Percentiles rank a stretch among this genome's conserved stretches.
Conservation (phyloP, 805 yeast species). For the Saturnispora halmiae region DNA sequence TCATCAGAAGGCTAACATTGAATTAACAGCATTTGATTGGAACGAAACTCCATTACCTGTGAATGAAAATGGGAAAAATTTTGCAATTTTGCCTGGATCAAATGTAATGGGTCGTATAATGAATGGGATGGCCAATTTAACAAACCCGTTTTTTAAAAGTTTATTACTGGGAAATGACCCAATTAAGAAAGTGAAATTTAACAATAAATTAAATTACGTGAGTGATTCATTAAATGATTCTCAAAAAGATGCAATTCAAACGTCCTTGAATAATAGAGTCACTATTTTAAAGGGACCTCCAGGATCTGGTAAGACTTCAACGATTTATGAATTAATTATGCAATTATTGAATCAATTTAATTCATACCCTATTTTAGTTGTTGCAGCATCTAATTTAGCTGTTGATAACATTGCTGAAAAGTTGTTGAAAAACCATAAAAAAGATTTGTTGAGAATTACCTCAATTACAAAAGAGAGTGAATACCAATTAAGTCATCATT, state of each 20-base stretch:
- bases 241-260: constrained; percentile 64
- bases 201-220: constrained; percentile 43
- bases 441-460: constrained; percentile 48
- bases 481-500: constrained; percentile 45
- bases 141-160: constrained; percentile 40
- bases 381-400: constrained; percentile 69
- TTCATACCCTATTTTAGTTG: constrained; percentile 57
- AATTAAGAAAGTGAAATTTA: constrained; percentile 37
- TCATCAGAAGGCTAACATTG: constrained; percentile 26
- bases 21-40: constrained; percentile 51
- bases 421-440: constrained; percentile 40
- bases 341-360: constrained; percentile 57
- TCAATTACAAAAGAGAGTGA: constrained; percentile 54
- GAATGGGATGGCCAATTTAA: constrained; percentile 55
- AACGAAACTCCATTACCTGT: constrained; percentile 30
- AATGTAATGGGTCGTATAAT: constrained; percentile 55
- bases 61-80: constrained; percentile 23
- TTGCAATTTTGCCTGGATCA: constrained; percentile 48
- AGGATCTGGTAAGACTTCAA: constrained; percentile 77
- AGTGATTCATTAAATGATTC: constrained; percentile 54
- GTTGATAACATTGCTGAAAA: constrained; percentile 71
- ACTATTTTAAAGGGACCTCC: constrained; percentile 70
- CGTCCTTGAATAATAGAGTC: constrained; percentile 53
- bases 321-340: constrained; percentile 69
- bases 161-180: constrained; percentile 25